Evolutionary conservation across 2,329 filamentous ascomycete species (phyloP).

Genomic region (Akanthomyces muscarius): DNA sequence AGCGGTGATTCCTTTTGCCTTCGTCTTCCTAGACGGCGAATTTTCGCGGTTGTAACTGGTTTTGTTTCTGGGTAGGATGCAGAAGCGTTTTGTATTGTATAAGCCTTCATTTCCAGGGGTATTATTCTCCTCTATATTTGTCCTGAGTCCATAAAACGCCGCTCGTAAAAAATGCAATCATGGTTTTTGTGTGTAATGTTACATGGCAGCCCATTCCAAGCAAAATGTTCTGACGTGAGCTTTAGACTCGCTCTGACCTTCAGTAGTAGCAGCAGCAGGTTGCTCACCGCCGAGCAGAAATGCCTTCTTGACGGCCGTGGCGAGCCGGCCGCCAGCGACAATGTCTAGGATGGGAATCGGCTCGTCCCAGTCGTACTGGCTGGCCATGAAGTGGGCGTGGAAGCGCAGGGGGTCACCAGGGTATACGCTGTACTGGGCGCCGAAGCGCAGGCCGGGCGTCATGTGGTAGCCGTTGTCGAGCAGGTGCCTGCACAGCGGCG

Average conservation of each 20-base stretch:
- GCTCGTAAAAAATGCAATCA: not conserved
- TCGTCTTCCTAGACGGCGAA: too few relatives aligned
- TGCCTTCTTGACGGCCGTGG: slow-evolving; percentile 94
- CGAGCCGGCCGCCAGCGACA: slow-evolving; percentile 79
- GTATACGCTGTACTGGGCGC: slow-evolving; percentile 90
- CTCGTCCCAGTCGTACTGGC: slow-evolving; percentile 82
- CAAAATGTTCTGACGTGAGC: slow-evolving; percentile 67
- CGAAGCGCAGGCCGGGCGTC: slow-evolving; percentile 89
- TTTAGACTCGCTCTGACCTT: slow-evolving; percentile 26
- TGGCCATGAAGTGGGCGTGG: slow-evolving; percentile 89
- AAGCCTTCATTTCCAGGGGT: not conserved
- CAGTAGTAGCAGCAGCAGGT: slow-evolving; percentile 24
- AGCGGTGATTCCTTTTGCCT: not conserved
- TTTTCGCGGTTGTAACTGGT: not conserved
- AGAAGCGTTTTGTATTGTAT: not conserved
- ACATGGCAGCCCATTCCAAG: slow-evolving; percentile 94
- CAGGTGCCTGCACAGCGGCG: slow-evolving; percentile 72
- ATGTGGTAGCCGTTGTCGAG: slow-evolving; percentile 79
- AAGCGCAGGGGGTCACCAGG: slow-evolving; percentile 92
- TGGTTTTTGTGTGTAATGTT: slow-evolving; percentile 27
- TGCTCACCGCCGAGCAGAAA: slow-evolving; percentile 76
- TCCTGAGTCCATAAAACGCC: not conserved
- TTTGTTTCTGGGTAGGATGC: not conserved
- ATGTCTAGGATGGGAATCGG: slow-evolving; percentile 80
- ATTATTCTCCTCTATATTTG: not conserved